These are phyloP conservation scores for Leccinum variicolor DNA, from an alignment of 768 basidiomycete genomes.

Conservation along the genomic window DNA sequence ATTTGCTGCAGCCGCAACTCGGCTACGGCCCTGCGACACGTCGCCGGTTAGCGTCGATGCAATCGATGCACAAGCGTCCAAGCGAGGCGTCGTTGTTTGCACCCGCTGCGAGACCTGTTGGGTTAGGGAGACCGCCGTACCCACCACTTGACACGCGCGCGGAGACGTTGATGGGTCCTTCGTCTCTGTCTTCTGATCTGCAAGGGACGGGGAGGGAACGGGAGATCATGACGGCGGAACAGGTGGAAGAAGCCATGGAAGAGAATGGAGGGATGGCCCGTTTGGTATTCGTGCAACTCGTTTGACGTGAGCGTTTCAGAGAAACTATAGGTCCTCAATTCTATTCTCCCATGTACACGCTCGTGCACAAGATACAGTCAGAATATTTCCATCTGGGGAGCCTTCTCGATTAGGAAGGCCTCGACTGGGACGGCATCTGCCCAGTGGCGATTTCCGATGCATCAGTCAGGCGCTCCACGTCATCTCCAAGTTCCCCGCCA, in stretches of 20 bases:
- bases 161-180: conserved; percentile 13
- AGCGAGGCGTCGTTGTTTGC: conserved; percentile 11
- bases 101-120: background rate
- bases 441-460: conserved; percentile 57
- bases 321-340: conserved; percentile 59
- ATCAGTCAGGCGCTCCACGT: conserved; percentile 51
- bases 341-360: conserved; percentile 48
- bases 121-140: conserved; percentile 7
- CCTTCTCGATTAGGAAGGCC: conserved; percentile 30
- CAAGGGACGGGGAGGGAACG: background rate
- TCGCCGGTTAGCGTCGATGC: conserved; percentile 37
- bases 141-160: conserved; percentile 25
- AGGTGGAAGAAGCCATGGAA: conserved; percentile 26
- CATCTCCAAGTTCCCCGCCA: conserved; percentile 42
- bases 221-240: conserved; percentile 22
- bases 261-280: conserved; percentile 26
- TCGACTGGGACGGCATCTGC: conserved; percentile 48
- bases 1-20: too few relatives aligned
- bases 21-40: conserved; percentile 27
- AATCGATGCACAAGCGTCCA: conserved; percentile 14
- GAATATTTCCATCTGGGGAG: conserved; percentile 42
- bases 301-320: conserved; percentile 35
- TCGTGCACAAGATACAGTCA: conserved; percentile 55
- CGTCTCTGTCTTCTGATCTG: conserved; percentile 30
- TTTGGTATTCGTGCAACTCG: background rate